These are phyloP conservation scores for Saccharomycopsis oosterbeekiorum DNA, from an alignment of 805 yeast species.

Conservation along the genomic window DNA sequence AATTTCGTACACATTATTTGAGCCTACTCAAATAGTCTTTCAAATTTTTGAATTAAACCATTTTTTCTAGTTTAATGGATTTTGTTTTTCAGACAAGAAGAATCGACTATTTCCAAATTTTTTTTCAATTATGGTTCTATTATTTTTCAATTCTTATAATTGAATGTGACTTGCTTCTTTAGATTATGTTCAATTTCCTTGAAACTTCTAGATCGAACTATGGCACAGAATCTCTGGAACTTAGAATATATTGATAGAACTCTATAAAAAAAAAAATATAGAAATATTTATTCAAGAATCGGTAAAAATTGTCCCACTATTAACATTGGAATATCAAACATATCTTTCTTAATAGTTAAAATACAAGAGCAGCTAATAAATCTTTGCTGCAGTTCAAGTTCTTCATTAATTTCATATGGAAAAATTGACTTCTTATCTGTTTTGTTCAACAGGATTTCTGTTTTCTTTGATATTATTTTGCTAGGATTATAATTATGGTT, in stretches of 20 bases:
- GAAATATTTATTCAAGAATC: conserved; percentile 29
- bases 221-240: too few relatives aligned
- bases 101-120: too few relatives aligned
- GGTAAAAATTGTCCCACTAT: conserved; percentile 77
- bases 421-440: conserved; percentile 24
- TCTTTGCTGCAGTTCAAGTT: conserved; percentile 21
- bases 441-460: conserved; percentile 10
- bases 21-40: too few relatives aligned
- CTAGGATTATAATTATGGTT: conserved; percentile 13
- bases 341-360: conserved; percentile 79
- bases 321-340: conserved; percentile 76
- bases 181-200: too few relatives aligned
- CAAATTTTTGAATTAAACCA: too few relatives aligned
- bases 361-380: conserved; percentile 61
- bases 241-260: neutral
- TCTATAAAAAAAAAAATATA: neutral
- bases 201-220: too few relatives aligned
- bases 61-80: too few relatives aligned
- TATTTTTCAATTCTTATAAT: too few relatives aligned
- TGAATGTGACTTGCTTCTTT: too few relatives aligned
- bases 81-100: too few relatives aligned
- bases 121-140: too few relatives aligned
- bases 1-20: too few relatives aligned
- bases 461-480: conserved; percentile 3
- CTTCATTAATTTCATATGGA: conserved; percentile 19